Percentiles rank a stretch among this genome's conserved stretches.
These are phyloP conservation scores for Fragaria vesca DNA, from an alignment of 306 rosid genomes.

Conservation along the genomic window DNA sequence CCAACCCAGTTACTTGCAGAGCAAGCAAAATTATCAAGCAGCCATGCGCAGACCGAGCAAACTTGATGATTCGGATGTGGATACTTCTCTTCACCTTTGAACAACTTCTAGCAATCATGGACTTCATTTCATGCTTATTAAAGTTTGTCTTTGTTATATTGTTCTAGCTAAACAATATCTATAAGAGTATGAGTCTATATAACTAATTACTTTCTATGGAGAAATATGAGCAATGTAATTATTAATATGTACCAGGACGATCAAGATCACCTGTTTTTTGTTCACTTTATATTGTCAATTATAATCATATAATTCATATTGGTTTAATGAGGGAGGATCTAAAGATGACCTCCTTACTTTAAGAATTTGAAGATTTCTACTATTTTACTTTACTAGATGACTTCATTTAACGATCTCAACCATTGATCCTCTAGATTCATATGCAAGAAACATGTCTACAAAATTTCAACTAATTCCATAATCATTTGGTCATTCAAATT, in stretches of 20 bases:
- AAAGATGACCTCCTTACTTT: too few relatives aligned
- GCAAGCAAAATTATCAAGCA: slow-evolving; percentile 25
- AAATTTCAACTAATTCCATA: too few relatives aligned
- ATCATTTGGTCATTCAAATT: too few relatives aligned
- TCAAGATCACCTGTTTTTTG: background rate
- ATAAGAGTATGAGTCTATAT: background rate
- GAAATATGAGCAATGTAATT: slow-evolving; percentile 17
- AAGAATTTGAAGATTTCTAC: too few relatives aligned
- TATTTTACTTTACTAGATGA: too few relatives aligned
- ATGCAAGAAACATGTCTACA: too few relatives aligned
- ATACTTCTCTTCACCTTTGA: slow-evolving; percentile 12
- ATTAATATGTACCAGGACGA: background rate
- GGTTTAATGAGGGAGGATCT: too few relatives aligned
- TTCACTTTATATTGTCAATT: background rate
- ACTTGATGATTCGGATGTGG: slow-evolving; percentile 14
- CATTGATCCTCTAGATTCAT: too few relatives aligned
- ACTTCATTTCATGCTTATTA: background rate
- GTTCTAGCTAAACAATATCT: slow-evolving; percentile 11
- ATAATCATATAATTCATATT: too few relatives aligned
- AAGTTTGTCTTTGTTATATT: background rate
- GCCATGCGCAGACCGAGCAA: slow-evolving; percentile 26
- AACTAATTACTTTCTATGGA: slow-evolving; percentile 4
- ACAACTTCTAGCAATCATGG: background rate
- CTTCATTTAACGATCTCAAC: too few relatives aligned
- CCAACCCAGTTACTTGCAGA: slow-evolving; percentile 20